These are phyloP conservation scores for Panaeolus cyanescens DNA, from an alignment of 768 basidiomycete genomes.

Conservation along the genomic window DNA sequence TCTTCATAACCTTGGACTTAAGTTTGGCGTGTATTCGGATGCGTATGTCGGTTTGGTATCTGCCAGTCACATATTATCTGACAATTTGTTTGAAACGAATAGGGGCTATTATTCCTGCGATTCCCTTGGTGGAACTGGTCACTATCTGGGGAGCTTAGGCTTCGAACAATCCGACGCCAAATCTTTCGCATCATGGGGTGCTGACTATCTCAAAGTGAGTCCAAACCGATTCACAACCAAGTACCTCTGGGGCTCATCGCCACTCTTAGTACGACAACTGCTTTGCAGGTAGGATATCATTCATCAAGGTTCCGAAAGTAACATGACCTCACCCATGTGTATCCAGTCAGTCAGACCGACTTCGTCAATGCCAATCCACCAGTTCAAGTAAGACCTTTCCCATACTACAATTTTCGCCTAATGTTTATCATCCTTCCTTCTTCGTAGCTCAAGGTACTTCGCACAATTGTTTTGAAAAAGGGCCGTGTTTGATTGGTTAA, in stretches of 20 bases:
- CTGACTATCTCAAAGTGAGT: conserved; percentile 43
- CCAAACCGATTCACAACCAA: not conserved
- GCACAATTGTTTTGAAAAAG: not conserved
- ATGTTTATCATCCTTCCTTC: not conserved
- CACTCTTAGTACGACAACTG: conserved; percentile 47
- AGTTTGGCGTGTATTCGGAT: conserved; percentile 66
- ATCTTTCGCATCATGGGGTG: conserved; percentile 50
- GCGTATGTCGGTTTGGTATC: conserved; percentile 25
- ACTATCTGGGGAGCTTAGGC: conserved; percentile 46
- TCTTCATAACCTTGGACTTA: conserved; percentile 45
- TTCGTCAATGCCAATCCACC: conserved; percentile 49
- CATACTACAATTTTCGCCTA: not conserved
- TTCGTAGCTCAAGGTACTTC: conserved; percentile 35
- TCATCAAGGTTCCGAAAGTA: not conserved
- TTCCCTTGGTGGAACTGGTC: conserved; percentile 43
- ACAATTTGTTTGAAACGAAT: not conserved
- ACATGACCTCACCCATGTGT: not conserved
- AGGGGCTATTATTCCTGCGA: conserved; percentile 49
- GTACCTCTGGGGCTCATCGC: not conserved
- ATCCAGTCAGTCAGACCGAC: conserved; percentile 39
- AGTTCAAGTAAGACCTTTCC: conserved; percentile 31
- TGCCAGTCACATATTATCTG: not conserved
- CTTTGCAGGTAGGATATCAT: conserved; percentile 35
- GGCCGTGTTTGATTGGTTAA: not conserved
- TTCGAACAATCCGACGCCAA: conserved; percentile 49